Evolutionary conservation across 2,329 filamentous ascomycete species (phyloP).

Genomic region (Cercospora sp.): DNA sequence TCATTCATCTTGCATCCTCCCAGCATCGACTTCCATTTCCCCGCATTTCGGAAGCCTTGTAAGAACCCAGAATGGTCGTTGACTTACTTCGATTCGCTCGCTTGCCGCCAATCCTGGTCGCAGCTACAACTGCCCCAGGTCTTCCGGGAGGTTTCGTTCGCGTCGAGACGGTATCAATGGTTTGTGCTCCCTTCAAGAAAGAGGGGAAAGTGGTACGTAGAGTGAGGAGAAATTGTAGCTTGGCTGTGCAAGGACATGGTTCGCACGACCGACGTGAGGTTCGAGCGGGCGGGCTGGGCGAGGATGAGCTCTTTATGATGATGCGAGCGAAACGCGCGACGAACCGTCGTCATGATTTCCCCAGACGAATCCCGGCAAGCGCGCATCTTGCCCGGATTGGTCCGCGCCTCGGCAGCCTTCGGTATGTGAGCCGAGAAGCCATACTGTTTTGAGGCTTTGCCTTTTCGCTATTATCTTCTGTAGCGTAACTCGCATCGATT

Average conservation of each 20-base stretch:
- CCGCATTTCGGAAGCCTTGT: slow-evolving; percentile 6
- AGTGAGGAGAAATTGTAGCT: slow-evolving; percentile 13
- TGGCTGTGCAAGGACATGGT: slow-evolving; percentile 16
- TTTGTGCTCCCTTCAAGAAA: neutral
- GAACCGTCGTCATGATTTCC: slow-evolving; percentile 14
- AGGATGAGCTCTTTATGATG: neutral
- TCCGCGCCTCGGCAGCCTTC: slow-evolving; percentile 9
- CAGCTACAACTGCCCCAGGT: neutral
- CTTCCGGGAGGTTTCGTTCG: neutral
- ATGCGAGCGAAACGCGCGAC: neutral
- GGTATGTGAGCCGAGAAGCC: slow-evolving; percentile 2
- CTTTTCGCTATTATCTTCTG: neutral
- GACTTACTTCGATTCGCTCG: slow-evolving; percentile 15
- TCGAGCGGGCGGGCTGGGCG: neutral
- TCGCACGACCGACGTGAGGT: neutral
- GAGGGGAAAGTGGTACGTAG: slow-evolving; percentile 15
- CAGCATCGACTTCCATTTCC: slow-evolving; percentile 12
- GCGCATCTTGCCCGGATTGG: neutral
- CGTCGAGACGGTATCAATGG: neutral
- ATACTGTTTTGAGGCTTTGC: slow-evolving; percentile 7
- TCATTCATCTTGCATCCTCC: neutral
- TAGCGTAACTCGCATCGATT: neutral
- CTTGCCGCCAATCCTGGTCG: slow-evolving; percentile 11
- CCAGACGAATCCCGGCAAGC: neutral
- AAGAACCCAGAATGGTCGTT: neutral